Conservation (phyloP, 2,329 filamentous ascomycete species). For the Clarireedia paspali region DNA sequence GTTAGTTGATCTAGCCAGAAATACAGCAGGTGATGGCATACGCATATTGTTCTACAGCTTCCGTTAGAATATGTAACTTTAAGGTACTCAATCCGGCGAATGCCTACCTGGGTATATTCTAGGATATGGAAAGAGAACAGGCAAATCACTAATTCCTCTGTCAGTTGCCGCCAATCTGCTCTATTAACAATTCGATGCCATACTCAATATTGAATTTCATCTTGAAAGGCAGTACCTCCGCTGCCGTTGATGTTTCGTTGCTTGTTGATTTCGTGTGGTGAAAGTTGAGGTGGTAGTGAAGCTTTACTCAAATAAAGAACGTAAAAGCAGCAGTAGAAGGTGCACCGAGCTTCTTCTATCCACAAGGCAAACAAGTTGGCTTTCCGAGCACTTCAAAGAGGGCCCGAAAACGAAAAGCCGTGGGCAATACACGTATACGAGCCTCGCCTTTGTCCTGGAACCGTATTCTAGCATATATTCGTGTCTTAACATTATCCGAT, state of each 20-base stretch:
- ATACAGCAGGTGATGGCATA: conserved; percentile 26
- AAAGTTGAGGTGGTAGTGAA: neutral
- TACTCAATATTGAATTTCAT: conserved; percentile 79
- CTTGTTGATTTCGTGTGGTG: neutral
- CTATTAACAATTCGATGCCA: conserved; percentile 15
- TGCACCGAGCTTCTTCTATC: neutral
- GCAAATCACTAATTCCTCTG: conserved; percentile 47
- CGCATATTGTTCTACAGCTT: conserved; percentile 62
- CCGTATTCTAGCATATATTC: too few relatives aligned
- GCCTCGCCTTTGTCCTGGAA: too few relatives aligned
- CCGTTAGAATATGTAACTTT: conserved; percentile 14
- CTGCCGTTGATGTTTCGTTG: neutral
- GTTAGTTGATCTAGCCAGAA: conserved; percentile 5
- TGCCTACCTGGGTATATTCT: conserved; percentile 54
- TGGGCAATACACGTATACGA: too few relatives aligned
- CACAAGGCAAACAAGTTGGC: too few relatives aligned
- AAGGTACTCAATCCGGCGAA: neutral
- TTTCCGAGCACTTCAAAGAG: too few relatives aligned
- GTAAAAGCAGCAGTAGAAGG: neutral
- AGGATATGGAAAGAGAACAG: conserved; percentile 67
- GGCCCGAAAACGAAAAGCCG: too few relatives aligned
- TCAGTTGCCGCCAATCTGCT: conserved; percentile 7
- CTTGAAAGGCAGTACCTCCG: conserved; percentile 24
- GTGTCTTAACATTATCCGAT: too few relatives aligned
- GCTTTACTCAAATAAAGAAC: neutral